phyloP scores from a whole-genome alignment of 106 monocot genomes.

The Posidonia australis region DNA sequence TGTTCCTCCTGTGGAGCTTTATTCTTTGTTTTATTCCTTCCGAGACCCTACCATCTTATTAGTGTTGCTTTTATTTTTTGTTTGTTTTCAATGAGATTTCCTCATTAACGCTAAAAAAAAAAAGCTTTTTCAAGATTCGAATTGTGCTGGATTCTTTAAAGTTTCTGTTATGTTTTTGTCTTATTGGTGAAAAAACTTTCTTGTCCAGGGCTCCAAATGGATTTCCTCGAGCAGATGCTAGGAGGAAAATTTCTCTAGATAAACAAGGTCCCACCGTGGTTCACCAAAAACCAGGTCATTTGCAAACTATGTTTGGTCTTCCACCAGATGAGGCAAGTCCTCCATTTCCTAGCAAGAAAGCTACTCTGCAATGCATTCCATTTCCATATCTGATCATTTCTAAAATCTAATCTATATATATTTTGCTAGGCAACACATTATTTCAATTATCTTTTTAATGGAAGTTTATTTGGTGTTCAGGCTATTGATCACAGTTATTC shows the following conservation, averaged over 20 bases:
- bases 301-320: conserved; percentile 88
- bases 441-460: no score
- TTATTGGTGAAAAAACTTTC: neutral
- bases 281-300: conserved; percentile 87
- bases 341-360: neutral
- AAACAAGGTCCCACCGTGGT: conserved; percentile 81
- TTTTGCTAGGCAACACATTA: neutral
- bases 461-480: conserved; percentile 25
- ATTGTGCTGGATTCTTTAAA: neutral
- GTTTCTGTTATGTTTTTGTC: neutral
- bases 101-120: no score
- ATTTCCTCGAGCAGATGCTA: conserved; percentile 67
- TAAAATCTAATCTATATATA: neutral
- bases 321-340: conserved; percentile 73
- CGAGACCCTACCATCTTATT: no score
- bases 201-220: conserved; percentile 43
- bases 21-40: no score
- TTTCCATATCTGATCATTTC: neutral
- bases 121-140: neutral
- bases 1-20: no score
- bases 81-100: no score
- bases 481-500: conserved; percentile 89
- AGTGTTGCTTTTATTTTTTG: no score
- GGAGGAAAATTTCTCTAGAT: conserved; percentile 67
- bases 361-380: neutral